phyloP scores from a whole-genome alignment of 2,329 filamentous ascomycete genomes.

The Penicillium frequentans region DNA sequence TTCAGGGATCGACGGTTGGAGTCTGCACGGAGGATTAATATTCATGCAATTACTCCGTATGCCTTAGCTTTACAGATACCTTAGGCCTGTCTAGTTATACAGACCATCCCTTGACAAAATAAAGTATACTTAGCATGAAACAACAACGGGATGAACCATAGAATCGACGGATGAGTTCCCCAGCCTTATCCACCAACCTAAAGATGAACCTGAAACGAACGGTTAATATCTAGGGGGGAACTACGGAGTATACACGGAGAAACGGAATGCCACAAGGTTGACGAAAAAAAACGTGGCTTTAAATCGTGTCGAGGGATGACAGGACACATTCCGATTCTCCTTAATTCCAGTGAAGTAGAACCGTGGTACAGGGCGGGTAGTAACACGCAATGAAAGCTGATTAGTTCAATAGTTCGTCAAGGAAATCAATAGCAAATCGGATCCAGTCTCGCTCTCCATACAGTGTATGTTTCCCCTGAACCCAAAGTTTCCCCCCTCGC shows the following conservation, averaged over 20 bases:
- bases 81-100: not conserved
- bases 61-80: not conserved
- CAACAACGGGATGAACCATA: not conserved
- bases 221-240: not conserved
- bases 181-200: not conserved
- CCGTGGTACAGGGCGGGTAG: not conserved
- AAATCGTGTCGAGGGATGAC: not conserved
- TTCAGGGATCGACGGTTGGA: not conserved
- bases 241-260: not conserved
- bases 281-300: not conserved
- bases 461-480: not conserved
- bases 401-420: not conserved
- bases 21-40: not conserved
- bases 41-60: not conserved
- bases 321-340: not conserved
- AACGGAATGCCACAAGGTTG: not conserved
- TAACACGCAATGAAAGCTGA: not conserved
- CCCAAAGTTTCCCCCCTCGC: conserved; percentile 2
- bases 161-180: not conserved
- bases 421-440: not conserved
- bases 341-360: not conserved
- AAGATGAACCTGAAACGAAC: conserved; percentile 5
- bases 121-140: not conserved
- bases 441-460: not conserved
- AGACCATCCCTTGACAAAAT: not conserved